These are phyloP conservation scores for Amanita muscaria DNA, from an alignment of 768 basidiomycete species.

Conservation along the genomic window DNA sequence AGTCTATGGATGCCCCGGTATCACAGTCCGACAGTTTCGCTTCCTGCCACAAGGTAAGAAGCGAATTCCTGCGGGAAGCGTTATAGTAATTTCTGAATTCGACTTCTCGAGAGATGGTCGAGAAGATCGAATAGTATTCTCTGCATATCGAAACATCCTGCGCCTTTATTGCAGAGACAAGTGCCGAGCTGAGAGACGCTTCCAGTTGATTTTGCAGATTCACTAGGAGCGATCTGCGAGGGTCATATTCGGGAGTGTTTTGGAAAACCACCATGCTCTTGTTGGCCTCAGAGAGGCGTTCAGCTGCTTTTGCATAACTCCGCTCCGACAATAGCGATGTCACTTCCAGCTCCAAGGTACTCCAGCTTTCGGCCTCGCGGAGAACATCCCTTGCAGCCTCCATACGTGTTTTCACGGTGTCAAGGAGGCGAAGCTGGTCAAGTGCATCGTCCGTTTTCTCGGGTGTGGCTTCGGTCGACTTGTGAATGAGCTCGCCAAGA, in stretches of 20 bases:
- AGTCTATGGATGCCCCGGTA: conserved; percentile 14
- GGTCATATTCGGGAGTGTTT: conserved; percentile 87
- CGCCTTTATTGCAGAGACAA: conserved; percentile 78
- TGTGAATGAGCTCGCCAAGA: conserved; percentile 52
- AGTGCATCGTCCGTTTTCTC: conserved; percentile 57
- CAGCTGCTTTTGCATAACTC: conserved; percentile 85
- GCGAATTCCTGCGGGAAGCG: conserved; percentile 59
- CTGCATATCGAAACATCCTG: conserved; percentile 69
- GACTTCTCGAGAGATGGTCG: conserved; percentile 80
- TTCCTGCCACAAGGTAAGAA: conserved; percentile 65
- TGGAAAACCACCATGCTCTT: conserved; percentile 89
- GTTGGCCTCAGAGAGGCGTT: conserved; percentile 80
- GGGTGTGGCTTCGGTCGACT: conserved; percentile 42
- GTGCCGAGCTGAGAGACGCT: conserved; percentile 80
- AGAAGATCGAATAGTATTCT: conserved; percentile 79
- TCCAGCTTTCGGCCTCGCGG: conserved; percentile 95
- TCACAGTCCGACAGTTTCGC: conserved; percentile 46
- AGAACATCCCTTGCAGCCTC: conserved; percentile 84
- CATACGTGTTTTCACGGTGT: conserved; percentile 80
- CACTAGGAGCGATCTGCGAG: conserved; percentile 75
- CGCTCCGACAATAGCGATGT: conserved; percentile 73
- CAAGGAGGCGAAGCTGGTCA: conserved; percentile 70
- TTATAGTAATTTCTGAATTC: conserved; percentile 96
- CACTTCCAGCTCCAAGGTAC: conserved; percentile 87
- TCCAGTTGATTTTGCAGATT: conserved; percentile 95